Conservation (phyloP, 495 filamentous ascomycete species). For the Talaromyces trachyspermus region DNA sequence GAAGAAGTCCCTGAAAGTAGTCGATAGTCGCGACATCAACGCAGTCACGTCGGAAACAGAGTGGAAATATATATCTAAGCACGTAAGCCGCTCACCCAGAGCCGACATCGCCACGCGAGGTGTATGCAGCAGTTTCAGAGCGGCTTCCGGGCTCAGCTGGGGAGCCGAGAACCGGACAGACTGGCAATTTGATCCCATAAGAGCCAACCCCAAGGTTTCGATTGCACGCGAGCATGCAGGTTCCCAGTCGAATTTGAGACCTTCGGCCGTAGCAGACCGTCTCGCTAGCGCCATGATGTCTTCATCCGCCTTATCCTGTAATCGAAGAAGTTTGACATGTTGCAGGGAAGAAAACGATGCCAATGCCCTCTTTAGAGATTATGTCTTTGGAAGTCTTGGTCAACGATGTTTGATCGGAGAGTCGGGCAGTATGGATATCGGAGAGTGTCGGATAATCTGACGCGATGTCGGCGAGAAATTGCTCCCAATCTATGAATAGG, state of each 20-base stretch:
- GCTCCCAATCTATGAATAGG: slow-evolving; percentile 34
- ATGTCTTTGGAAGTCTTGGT: slow-evolving; percentile 23
- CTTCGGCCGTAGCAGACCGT: slow-evolving; percentile 16
- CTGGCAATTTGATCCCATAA: slow-evolving; percentile 47
- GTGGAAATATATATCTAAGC: slow-evolving; percentile 53
- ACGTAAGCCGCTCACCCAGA: slow-evolving; percentile 50
- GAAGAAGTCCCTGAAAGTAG: slow-evolving; percentile 50
- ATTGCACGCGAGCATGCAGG: slow-evolving; percentile 56
- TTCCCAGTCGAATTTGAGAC: slow-evolving; percentile 50
- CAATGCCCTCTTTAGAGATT: slow-evolving; percentile 47
- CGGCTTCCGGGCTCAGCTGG: slow-evolving; percentile 55
- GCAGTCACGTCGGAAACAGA: slow-evolving; percentile 46
- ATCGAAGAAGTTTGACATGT: slow-evolving; percentile 57
- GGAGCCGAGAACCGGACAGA: slow-evolving; percentile 55
- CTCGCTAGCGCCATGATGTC: slow-evolving; percentile 36
- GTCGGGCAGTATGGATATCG: slow-evolving; percentile 22
- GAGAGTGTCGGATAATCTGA: slow-evolving; percentile 16
- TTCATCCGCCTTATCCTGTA: slow-evolving; percentile 54
- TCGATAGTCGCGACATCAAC: slow-evolving; percentile 48
- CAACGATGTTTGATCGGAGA: slow-evolving; percentile 26
- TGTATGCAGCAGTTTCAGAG: slow-evolving; percentile 39
- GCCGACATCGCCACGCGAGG: slow-evolving; percentile 40
- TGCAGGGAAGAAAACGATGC: slow-evolving; percentile 51
- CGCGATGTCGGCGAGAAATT: slow-evolving; percentile 17
- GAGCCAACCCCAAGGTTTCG: slow-evolving; percentile 48